Evolutionary conservation across 2,329 filamentous ascomycete genomes (phyloP).

Genomic region (Didymella pinodella): DNA sequence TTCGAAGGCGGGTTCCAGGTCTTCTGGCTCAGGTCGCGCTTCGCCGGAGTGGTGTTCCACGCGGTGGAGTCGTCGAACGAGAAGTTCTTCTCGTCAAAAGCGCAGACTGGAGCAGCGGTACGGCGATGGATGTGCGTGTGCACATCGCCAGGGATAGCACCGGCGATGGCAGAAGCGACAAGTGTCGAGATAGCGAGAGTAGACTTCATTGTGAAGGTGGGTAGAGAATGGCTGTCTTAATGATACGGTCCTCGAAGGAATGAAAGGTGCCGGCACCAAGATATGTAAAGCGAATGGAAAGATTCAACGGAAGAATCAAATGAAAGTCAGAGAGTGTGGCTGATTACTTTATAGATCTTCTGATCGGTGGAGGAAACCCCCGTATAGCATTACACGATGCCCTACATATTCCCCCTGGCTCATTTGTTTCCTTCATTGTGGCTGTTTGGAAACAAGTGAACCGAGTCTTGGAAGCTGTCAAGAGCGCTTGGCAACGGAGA

Average conservation of each 20-base stretch:
- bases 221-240: background rate
- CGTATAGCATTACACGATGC: background rate
- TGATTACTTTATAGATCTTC: constrained; percentile 3
- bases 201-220: constrained; percentile 29
- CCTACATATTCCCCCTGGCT: constrained; percentile 5
- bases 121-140: constrained; percentile 25
- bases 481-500: constrained; percentile 8
- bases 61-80: constrained; percentile 26
- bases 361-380: background rate
- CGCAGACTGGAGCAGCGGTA: constrained; percentile 27
- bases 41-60: constrained; percentile 23
- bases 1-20: constrained; percentile 39
- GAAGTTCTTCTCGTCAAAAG: constrained; percentile 26
- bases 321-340: background rate
- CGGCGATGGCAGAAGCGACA: constrained; percentile 23
- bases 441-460: constrained; percentile 18
- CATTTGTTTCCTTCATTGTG: constrained; percentile 7
- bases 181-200: constrained; percentile 30
- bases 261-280: constrained; percentile 19
- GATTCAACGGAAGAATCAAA: constrained; percentile 3
- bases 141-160: constrained; percentile 23
- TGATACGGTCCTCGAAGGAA: background rate
- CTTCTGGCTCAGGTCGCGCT: constrained; percentile 29
- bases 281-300: constrained; percentile 6
- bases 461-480: constrained; percentile 5